A percentile compares a stretch with the other conserved stretches of the same genome.
Conservation (phyloP, 108 stramenopile species). For the Thalassiosira profunda region DNA sequence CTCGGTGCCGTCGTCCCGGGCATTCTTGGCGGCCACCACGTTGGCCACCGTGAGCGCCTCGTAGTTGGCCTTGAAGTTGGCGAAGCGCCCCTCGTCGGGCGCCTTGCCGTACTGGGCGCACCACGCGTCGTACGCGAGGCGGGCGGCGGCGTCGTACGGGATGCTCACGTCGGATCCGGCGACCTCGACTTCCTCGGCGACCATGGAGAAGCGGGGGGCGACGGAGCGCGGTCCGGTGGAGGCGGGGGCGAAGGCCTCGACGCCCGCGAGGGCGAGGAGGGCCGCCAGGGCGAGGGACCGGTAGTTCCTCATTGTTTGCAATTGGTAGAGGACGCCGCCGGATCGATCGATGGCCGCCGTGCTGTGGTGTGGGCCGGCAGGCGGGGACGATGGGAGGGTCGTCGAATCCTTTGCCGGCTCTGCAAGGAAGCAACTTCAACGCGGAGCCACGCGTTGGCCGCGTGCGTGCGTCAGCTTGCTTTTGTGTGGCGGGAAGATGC, state of each 20-base stretch:
- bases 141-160: conserved; percentile 85
- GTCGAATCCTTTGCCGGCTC: too few relatives aligned
- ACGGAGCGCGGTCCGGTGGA: neutral
- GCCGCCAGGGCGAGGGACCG: conserved; percentile 53
- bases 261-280: conserved; percentile 50
- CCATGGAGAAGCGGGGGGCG: conserved; percentile 29
- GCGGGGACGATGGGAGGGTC: too few relatives aligned
- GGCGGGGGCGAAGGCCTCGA: conserved; percentile 51
- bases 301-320: conserved; percentile 43
- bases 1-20: conserved; percentile 59
- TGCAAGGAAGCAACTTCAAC: too few relatives aligned
- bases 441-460: too few relatives aligned
- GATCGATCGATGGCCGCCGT: too few relatives aligned
- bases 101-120: conserved; percentile 61
- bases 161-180: conserved; percentile 62
- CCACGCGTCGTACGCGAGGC: conserved; percentile 86
- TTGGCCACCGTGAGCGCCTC: conserved; percentile 84
- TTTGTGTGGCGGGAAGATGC: too few relatives aligned
- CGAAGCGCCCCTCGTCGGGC: conserved; percentile 53
- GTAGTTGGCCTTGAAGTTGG: conserved; percentile 78
- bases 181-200: conserved; percentile 24
- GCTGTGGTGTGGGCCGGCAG: too few relatives aligned
- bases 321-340: too few relatives aligned
- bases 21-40: conserved; percentile 77
- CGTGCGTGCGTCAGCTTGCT: too few relatives aligned